Base-by-base conservation (phyloP, 441 rosid species). In the Codiaeum variegatum region DNA sequence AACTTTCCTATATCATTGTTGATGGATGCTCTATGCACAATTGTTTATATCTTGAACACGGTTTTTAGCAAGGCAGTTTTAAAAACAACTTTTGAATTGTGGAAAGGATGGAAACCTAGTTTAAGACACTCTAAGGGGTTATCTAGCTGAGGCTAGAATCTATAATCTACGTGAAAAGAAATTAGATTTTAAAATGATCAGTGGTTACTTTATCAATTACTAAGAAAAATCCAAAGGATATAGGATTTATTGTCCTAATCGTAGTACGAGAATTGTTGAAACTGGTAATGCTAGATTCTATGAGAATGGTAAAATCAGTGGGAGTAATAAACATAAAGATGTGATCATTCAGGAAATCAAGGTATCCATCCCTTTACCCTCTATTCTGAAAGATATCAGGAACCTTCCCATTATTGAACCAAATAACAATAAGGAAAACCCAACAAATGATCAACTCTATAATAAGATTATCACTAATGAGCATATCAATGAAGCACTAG, bases 91-190 rank as follows among this genome's bases (percentile, higher is more conserved):
- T 62, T 72, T 44, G 59, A 61, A 18, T 6, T 62, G 19, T 72
- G 69, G 75, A 72, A 9, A 16, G 55, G 59, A 18, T 11, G 75
- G 28, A 72, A 72, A 62, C 75, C 75, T 31, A 72, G 75, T 32
- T 62, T 72, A 46, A 72, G 59, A 28, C 75, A 62, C 21, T 18
- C 62, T 6, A 44, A 61, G 67, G 75, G 69, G 56, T 24, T 72
- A 69, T 28, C 46, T 29, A 29, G 31, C 42, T 1, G 52, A 58
- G n/a, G 67, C 36, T 11, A 13, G 70, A 46, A 28, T 47, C 5
- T 47, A 66, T 21, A 66, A 66, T 46, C 70, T 59, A 66, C 23
- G 47, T 46, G 70, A 44, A 26, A 66, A 66, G 70, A 66, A 66
- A 46, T n/a, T 68, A 15, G 61, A 68, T 28, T 18, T 18, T 0